Evolutionary conservation across 2,329 filamentous ascomycete genomes (phyloP).

Genomic region (Saccharata proteae): DNA sequence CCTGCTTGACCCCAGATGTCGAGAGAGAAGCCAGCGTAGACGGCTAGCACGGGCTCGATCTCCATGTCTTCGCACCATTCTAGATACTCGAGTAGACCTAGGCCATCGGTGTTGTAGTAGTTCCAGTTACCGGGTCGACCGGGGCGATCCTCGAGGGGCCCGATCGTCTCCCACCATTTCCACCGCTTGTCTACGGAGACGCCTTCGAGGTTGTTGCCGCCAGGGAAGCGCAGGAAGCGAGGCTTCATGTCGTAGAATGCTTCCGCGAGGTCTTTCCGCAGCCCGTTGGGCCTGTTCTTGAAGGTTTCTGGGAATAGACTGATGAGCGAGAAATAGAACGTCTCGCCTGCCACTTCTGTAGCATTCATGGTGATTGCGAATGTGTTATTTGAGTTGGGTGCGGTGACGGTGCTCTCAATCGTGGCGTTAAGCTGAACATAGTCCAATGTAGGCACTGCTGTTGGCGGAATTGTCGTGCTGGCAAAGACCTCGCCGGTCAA

Average conservation of each 20-base stretch:
- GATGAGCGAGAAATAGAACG: constrained; percentile 40
- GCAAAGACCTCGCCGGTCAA: constrained; percentile 31
- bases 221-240: constrained; percentile 38
- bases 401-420: constrained; percentile 31
- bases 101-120: constrained; percentile 33
- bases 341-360: constrained; percentile 24
- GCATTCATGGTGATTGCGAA: constrained; percentile 39
- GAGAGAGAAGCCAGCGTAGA: constrained; percentile 34
- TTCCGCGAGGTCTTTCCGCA: constrained; percentile 38
- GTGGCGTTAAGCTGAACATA: constrained; percentile 24
- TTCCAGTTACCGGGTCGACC: constrained; percentile 34
- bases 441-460: constrained; percentile 13
- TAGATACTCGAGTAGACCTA: constrained; percentile 37
- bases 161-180: constrained; percentile 43
- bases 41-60: constrained; percentile 30
- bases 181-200: constrained; percentile 23
- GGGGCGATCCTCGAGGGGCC: constrained; percentile 35
- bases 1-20: constrained; percentile 26
- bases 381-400: constrained; percentile 38
- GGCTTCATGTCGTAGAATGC: constrained; percentile 30
- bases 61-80: constrained; percentile 35
- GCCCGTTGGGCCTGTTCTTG: constrained; percentile 39
- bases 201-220: constrained; percentile 40
- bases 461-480: constrained; percentile 16
- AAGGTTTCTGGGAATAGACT: constrained; percentile 43